These are phyloP conservation scores for Ettlia oleoabundans DNA, from an alignment of 139 green algal genomes.

Conservation along the genomic window DNA sequence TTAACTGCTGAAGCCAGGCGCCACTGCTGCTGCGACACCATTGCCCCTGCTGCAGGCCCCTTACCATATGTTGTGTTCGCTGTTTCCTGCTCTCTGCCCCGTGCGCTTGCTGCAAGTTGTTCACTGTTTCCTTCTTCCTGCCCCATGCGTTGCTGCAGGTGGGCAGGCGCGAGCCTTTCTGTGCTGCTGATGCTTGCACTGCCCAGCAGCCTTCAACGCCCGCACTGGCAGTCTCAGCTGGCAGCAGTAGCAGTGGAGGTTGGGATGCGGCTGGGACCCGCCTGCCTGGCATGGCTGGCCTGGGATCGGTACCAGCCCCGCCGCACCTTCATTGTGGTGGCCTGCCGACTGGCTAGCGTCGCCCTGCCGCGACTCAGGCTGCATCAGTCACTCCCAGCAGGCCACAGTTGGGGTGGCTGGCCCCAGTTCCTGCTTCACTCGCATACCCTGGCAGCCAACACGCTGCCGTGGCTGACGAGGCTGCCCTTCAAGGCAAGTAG, in stretches of 20 bases:
- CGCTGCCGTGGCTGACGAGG: slow-evolving; percentile 17
- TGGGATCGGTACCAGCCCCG: background rate
- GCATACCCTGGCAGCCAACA: slow-evolving; percentile 3
- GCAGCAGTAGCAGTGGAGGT: background rate
- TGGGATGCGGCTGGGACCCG: background rate
- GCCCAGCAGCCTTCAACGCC: background rate
- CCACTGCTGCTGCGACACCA: background rate
- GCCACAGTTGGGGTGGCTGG: slow-evolving; percentile 10
- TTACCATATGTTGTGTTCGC: too few species aligned
- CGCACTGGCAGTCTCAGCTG: slow-evolving; percentile 13
- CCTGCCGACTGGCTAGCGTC: slow-evolving; percentile 12
- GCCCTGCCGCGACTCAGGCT: background rate
- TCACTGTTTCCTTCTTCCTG: background rate
- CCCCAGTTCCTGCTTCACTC: slow-evolving; percentile 10
- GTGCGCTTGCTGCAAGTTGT: too few species aligned
- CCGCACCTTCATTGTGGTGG: slow-evolving; percentile 5
- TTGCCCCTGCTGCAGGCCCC: background rate
- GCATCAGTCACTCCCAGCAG: background rate
- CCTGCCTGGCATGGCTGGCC: slow-evolving; percentile 5
- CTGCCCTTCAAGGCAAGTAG: slow-evolving; percentile 18
- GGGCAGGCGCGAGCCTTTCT: background rate
- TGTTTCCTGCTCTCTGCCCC: too few species aligned
- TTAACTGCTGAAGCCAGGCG: too few species aligned
- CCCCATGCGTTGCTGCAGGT: background rate
- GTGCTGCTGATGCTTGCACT: slow-evolving; percentile 15